Evolutionary conservation across 2,329 filamentous ascomycete genomes (phyloP), one percentile per base, ranked within the genome.

Genomic region (Decorospora gaudefroyi): DNA sequence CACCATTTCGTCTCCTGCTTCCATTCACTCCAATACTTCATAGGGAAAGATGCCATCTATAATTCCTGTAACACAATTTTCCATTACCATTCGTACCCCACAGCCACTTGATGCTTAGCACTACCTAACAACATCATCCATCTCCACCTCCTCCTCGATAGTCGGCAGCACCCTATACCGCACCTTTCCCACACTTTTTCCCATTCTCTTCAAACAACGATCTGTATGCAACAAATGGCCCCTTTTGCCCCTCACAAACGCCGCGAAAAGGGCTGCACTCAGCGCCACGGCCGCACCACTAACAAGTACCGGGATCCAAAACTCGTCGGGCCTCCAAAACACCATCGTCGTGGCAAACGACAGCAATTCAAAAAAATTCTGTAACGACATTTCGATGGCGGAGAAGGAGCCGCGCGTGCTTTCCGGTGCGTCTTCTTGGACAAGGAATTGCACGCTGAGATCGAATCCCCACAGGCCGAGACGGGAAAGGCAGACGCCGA

Each of bases 311-410:
- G 86, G 85, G 61, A 79, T 84, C 42, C 74, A 73, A 62, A 90
- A 90, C 56, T 87, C 77, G 3, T 78, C 75, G 0, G 86, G 86
- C 0, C 72, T 70, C 1, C 79, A 75, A 49, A 84, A 88, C 3
- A 84, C 61, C 46, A 88, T 82, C 0, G 87, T 90, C 0, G 78
- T 77, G 0, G 76, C 76, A 59, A 82, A 90, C 0, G 85, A 84
- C 1, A 83, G 66, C 33, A 90, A 75, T 65, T 90, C 86, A 49
- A 88, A 89, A 0, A 80, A 53, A 49, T 84, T 90, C 62, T 90
- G 87, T 26, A 84, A 76, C 0, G 82, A 78, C 6, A 83, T 78
- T 64, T 91, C 87, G 6, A 82, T 78, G 0, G 84, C 74, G 0
- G 86, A 89, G 55, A 91, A 90, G 0, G 76, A 72, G 1, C 85